Base-by-base conservation (phyloP, 2,329 filamentous ascomycete genomes). In the Pseudogymnoascus sp. region DNA sequence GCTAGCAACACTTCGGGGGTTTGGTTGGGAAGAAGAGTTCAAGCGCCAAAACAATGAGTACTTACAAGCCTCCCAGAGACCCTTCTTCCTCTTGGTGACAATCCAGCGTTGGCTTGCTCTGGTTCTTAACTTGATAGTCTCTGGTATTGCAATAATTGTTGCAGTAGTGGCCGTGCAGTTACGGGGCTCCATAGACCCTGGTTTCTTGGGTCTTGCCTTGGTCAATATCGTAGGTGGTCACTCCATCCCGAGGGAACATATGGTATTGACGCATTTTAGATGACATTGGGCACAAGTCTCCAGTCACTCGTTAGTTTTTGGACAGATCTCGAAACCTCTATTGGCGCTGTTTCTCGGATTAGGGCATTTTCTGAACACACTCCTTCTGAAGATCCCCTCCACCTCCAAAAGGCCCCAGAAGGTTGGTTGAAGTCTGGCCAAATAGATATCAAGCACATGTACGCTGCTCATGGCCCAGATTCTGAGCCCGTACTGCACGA, bases 311-410 rank as follows among this genome's bases (percentile, higher is more conserved):
- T 71, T 7, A 75, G 73, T 16, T 78, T 77, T 53, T 86, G 83
- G 82, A 85, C 83, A 0, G 76, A 78, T 43, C 73, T 86, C 14
- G 84, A 87, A 66, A 86, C 82, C 0, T 78, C 79, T 38, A 78
- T 87, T 50, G 84, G 84, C 6, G 82, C 82, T 8, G 78, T 87
- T 7, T 75, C 79, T 4, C 77, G 84, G 22, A 77, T 85, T 65
- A 82, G 81, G 69, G 76, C 77, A n/a, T 85, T 85, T 65, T 77
- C 75, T 1, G 74, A 75, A 66, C 75, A 82, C 56, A 71, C 71
- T 50, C 70, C 70, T 6, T 70, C 67, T 2, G 80, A 84, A 66
- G 72, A 76, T n/a, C 31, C 35, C 24, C 26, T 26, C 16, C 8
- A 26, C 4, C 19, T 35, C 53, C 19, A 22, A 24, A 46, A 40